These are phyloP conservation scores for Globisporangium takayamanum DNA, from an alignment of 352 stramenopile species.

Conservation along the genomic window DNA sequence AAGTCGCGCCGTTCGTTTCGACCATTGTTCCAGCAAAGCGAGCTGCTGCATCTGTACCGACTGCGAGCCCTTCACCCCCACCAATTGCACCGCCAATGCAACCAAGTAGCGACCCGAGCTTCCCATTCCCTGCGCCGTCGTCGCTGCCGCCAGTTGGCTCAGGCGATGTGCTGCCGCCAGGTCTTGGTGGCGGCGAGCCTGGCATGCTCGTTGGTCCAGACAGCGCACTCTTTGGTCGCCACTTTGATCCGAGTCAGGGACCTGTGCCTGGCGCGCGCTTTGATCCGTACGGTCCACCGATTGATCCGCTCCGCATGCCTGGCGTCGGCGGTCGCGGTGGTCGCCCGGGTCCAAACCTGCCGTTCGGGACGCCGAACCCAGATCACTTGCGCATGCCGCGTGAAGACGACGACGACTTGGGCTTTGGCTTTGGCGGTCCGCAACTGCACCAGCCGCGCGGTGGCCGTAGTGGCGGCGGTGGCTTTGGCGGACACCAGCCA, in stretches of 20 bases:
- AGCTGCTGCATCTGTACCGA: conserved; percentile 5
- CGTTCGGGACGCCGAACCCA: conserved; percentile 70
- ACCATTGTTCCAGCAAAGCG: conserved; percentile 45
- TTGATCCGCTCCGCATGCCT: conserved; percentile 41
- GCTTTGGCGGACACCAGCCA: conserved; percentile 27
- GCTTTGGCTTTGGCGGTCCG: conserved; percentile 34
- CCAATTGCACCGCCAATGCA: neutral
- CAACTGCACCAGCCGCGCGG: conserved; percentile 15
- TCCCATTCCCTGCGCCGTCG: conserved; percentile 2
- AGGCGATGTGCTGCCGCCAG: conserved; percentile 59
- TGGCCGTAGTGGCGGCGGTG: conserved; percentile 21
- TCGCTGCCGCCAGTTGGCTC: conserved; percentile 29
- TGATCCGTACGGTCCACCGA: conserved; percentile 70
- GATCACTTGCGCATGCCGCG: conserved; percentile 77
- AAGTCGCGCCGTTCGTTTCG: conserved; percentile 48
- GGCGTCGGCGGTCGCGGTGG: conserved; percentile 30
- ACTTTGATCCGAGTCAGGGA: conserved; percentile 43
- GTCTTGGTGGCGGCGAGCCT: conserved; percentile 50
- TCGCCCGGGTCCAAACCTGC: conserved; percentile 41
- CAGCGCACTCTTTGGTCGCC: conserved; percentile 65
- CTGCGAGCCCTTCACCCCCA: conserved; percentile 1
- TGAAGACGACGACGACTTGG: conserved; percentile 45
- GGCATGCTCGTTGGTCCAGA: conserved; percentile 71
- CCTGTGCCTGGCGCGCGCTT: conserved; percentile 73
- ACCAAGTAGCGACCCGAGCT: conserved; percentile 1